These are phyloP conservation scores for Suillus variegatus DNA, from an alignment of 768 basidiomycete species.

Conservation along the genomic window DNA sequence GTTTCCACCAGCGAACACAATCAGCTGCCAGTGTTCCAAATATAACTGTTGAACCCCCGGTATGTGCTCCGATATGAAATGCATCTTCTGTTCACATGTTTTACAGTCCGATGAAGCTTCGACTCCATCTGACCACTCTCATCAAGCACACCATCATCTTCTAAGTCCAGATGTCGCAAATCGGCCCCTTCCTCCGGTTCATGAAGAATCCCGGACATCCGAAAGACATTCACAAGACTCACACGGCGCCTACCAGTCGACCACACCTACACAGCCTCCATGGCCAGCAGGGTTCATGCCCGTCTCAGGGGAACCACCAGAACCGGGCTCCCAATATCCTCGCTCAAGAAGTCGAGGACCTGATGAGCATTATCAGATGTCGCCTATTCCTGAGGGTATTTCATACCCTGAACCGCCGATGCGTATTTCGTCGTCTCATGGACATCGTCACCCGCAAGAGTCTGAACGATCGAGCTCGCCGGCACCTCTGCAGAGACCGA, in stretches of 20 bases:
- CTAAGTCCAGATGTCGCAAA: slow-evolving; percentile 43
- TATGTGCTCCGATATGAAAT: slow-evolving; percentile 17
- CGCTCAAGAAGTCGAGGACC: slow-evolving; percentile 6
- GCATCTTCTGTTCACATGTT: not conserved
- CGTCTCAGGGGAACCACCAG: slow-evolving; percentile 4
- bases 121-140: slow-evolving; percentile 29
- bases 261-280: slow-evolving; percentile 10
- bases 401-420: slow-evolving; percentile 27
- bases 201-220: slow-evolving; percentile 3
- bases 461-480: slow-evolving; percentile 25
- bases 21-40: slow-evolving; percentile 40
- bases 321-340: slow-evolving; percentile 2
- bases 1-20: slow-evolving; percentile 30
- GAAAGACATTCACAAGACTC: not conserved
- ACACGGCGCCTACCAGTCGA: slow-evolving; percentile 13
- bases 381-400: slow-evolving; percentile 29
- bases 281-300: slow-evolving; percentile 25
- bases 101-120: slow-evolving; percentile 43
- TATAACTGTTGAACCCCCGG: slow-evolving; percentile 50
- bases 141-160: slow-evolving; percentile 39
- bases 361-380: slow-evolving; percentile 22
- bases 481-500: slow-evolving; percentile 30
- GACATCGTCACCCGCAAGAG: slow-evolving; percentile 6
- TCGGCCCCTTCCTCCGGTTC: slow-evolving; percentile 22
- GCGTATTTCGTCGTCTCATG: slow-evolving; percentile 28